Evolutionary conservation across 1,139 yeast genomes (phyloP), one percentile per base, ranked within the genome.

Genomic region (Protomyces arabidopsidicola): DNA sequence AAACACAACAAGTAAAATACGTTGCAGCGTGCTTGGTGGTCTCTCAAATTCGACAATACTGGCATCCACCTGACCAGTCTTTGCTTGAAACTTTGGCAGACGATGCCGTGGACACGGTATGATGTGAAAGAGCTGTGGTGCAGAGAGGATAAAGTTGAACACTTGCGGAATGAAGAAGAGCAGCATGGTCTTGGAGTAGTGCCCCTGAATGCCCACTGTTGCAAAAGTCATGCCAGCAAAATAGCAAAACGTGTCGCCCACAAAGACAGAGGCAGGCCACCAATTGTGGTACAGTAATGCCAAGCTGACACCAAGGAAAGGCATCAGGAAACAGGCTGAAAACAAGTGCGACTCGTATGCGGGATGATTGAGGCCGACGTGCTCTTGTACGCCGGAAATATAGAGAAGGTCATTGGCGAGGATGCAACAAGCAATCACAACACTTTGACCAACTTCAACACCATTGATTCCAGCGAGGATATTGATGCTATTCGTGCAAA

Each of bases 191-290:
- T 93, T 93, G 56, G 97, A 89, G 74, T 91, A 95, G 76, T 93
- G 99, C 1, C 98, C 98, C 66, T 90, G 81, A 53, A 93, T 95
- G 2, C 98, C 98, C 34, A 90, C 96, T 45, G 91, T 95, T 0
- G 98, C 98, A 75, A 93, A 91, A 0, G 93, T 96, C 98, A 93
- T 93, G 2, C 99, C 99, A 38, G 97, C 90, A 75, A 93, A 90
- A 75, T 95, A 93, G 75, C 99, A 93, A 77, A 88, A 95, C 0
- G 98, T 93, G 73, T 93, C 99, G 27, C 99, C 99, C 2, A 95
- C 99, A 77, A 93, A 93, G 0, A 90, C 98, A 65, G 77, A 77
- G 0, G 98, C 90, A 0, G 98, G 98, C 54, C 59, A 66, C 87
- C 93, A 88, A 74, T 93, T 93, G 78, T 81, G 86, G 70, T 82